Base-by-base conservation (phyloP, 495 filamentous ascomycete genomes). In the Elasticomyces elasticus region DNA sequence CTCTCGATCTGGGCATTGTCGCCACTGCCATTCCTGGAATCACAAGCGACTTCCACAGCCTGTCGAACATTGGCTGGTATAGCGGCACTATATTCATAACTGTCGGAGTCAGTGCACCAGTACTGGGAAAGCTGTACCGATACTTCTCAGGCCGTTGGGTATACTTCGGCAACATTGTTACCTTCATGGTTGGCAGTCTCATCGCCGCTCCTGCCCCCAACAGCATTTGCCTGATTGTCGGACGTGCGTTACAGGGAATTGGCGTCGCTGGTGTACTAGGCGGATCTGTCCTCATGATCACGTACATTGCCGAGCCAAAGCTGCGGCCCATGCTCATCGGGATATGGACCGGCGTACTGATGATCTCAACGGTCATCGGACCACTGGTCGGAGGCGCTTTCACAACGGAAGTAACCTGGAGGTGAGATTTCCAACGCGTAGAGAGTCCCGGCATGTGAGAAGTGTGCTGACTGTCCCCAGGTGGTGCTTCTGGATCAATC, bases 1-100 rank as follows among this genome's bases (percentile, higher is more conserved):
- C n/a, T n/a, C n/a, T n/a, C n/a, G n/a, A n/a, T n/a, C n/a, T n/a
- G n/a, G n/a, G n/a, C 5, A 90, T 90, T 55, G 84, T 91, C 49
- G 83, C 83, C 11, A 90, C 86, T 0, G 77, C 77, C 0, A 72
- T 79, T 20, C 77, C 76, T 11, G 55, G 62, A 22, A 78, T 79
- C 51, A 78, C 76, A 0, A 66, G 68, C 47, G 62, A 74, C n/a
- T 79, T 80, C 58, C 63, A 75, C 54, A 62, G 64, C 12, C 62
- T 77, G 1, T 58, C 64, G 6, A 62, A 77, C 25, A 68, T 76
- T 0, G 69, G 69, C 0, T 80, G 76, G 77, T 80, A 83, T 57
- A 78, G 76, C n/a, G 67, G 73, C 2, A 71, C 76, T 11, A 81
- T 76, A 62, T 74, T 83, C 35, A 62, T 83, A 4, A 76, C 74